Conservation (phyloP, 306 rosid species). For the Sechiopsis laciniata region DNA sequence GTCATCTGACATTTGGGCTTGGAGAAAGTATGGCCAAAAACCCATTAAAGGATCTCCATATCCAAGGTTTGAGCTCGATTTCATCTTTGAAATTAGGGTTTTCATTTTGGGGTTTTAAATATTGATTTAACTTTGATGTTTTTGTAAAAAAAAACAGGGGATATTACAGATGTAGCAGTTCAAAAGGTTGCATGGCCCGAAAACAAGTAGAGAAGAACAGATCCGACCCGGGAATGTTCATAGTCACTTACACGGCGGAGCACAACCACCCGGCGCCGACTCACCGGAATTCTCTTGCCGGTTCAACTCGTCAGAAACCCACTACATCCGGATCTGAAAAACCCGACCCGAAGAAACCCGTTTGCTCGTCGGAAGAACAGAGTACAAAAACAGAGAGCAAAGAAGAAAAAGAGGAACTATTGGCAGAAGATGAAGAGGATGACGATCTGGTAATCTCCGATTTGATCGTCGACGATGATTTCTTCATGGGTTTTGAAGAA, state of each 20-base stretch:
- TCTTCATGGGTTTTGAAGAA: constrained; percentile 69
- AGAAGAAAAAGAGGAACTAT: constrained; percentile 50
- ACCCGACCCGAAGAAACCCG: constrained; percentile 23
- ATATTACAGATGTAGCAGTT: constrained; percentile 91
- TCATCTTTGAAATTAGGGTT: background rate
- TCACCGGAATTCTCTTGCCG: constrained; percentile 92
- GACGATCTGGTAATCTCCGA: constrained; percentile 59
- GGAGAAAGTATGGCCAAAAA: constrained; percentile 97
- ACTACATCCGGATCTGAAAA: background rate
- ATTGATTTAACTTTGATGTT: background rate
- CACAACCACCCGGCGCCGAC: constrained; percentile 98
- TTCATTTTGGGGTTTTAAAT: background rate
- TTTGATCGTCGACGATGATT: constrained; percentile 57
- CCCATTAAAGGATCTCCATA: constrained; percentile 97
- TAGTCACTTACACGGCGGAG: constrained; percentile 86
- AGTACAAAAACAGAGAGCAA: constrained; percentile 48
- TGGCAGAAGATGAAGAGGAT: constrained; percentile 63
- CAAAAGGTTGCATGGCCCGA: constrained; percentile 93
- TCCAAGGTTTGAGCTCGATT: constrained; percentile 55
- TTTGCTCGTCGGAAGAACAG: constrained; percentile 26
- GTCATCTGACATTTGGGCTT: constrained; percentile 95
- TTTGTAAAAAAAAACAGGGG: constrained; percentile 45
- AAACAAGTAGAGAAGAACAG: constrained; percentile 91
- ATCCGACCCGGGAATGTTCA: constrained; percentile 89
- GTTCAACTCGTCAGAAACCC: constrained; percentile 83